A percentile compares a stretch with the other conserved stretches of the same genome.
phyloP scores from a whole-genome alignment of 306 rosid genomes.

The Pachyrhizus erosus region DNA sequence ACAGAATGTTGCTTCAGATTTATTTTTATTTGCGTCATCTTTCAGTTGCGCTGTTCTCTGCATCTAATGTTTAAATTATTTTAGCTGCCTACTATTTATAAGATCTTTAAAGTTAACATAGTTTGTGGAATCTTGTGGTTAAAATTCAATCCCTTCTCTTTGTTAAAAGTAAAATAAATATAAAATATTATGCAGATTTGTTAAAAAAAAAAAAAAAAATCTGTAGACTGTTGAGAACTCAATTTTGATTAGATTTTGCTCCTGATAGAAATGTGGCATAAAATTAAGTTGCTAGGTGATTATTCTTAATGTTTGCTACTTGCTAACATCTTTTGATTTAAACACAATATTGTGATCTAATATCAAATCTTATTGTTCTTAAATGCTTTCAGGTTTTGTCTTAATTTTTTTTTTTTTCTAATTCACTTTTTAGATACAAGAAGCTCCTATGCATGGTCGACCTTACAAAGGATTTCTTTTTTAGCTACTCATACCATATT shows the following conservation, averaged over 20 bases:
- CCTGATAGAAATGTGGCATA: slow-evolving; percentile 5
- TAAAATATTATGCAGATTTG: background rate
- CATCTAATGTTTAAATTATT: background rate
- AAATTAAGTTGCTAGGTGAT: background rate
- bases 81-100: background rate
- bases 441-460: slow-evolving; percentile 85
- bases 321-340: slow-evolving; percentile 16
- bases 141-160: slow-evolving; percentile 23
- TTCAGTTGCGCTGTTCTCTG: slow-evolving; percentile 8
- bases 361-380: slow-evolving; percentile 5
- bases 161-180: background rate
- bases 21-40: slow-evolving; percentile 3
- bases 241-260: slow-evolving; percentile 19
- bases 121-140: background rate
- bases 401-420: slow-evolving; percentile 32
- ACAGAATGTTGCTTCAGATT: slow-evolving; percentile 27
- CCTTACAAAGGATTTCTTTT: slow-evolving; percentile 96
- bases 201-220: background rate
- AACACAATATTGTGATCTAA: background rate
- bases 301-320: slow-evolving; percentile 25
- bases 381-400: slow-evolving; percentile 10
- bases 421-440: slow-evolving; percentile 73
- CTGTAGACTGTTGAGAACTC: background rate
- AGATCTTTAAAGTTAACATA: slow-evolving; percentile 6
- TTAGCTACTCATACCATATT: slow-evolving; percentile 88